Percentiles rank a stretch among this genome's conserved stretches.
These are phyloP conservation scores for Acacia acuminata DNA, from an alignment of 306 rosid species.

Conservation along the genomic window DNA sequence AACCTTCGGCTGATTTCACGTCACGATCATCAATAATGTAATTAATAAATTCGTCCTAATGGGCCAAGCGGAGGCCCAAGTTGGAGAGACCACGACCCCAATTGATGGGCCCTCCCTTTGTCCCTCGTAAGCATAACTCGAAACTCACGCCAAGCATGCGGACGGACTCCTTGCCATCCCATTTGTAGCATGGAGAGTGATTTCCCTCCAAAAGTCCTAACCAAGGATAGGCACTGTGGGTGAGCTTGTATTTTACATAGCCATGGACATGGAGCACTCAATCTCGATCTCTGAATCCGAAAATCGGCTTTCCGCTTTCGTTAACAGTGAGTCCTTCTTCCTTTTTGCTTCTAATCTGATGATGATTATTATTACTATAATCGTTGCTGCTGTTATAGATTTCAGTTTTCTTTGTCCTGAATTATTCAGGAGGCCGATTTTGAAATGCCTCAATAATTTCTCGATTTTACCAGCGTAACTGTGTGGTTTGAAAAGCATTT, in stretches of 20 bases:
- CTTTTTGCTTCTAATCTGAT: neutral
- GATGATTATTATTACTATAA: neutral
- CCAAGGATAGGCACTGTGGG: neutral
- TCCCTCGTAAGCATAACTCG: neutral
- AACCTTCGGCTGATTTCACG: neutral
- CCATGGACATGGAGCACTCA: neutral
- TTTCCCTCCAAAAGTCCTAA: neutral
- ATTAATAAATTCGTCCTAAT: neutral
- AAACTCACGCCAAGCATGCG: neutral
- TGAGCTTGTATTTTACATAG: neutral
- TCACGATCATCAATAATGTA: too few species aligned
- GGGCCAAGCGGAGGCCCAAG: neutral
- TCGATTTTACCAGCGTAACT: neutral
- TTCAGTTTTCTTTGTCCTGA: neutral
- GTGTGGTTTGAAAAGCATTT: neutral
- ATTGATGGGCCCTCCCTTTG: neutral
- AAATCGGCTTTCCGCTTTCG: slow-evolving; percentile 2
- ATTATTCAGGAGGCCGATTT: neutral
- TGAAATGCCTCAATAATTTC: neutral
- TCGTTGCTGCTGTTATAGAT: neutral
- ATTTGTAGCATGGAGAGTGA: neutral
- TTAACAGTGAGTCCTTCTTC: neutral
- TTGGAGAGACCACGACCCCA: neutral
- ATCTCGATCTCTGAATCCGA: neutral
- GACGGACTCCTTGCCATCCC: neutral